These are phyloP conservation scores for Syzygium grande DNA, from an alignment of 345 rosid species.

Conservation along the genomic window DNA sequence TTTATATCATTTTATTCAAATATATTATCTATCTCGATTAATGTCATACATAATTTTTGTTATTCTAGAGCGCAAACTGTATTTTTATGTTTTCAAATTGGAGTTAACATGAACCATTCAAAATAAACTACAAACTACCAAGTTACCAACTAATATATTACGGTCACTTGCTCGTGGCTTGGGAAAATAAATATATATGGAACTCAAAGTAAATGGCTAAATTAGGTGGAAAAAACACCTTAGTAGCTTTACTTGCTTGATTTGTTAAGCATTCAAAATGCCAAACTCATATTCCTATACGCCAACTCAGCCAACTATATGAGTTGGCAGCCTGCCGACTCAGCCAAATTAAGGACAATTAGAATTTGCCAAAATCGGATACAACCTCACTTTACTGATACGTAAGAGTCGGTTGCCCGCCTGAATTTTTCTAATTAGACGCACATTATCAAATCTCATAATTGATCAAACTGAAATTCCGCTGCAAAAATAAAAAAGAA, in stretches of 20 bases:
- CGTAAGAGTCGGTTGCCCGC: neutral
- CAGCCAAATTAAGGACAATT: neutral
- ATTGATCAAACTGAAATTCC: neutral
- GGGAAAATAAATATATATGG: neutral
- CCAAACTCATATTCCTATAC: neutral
- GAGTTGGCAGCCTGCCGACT: neutral
- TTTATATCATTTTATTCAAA: neutral
- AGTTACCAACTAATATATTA: neutral
- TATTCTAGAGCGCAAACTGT: neutral
- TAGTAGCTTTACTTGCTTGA: neutral
- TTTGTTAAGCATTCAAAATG: neutral
- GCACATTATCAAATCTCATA: neutral
- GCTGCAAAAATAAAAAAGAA: accelerated
- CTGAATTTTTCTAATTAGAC: neutral
- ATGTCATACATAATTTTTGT: neutral
- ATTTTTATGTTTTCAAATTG: neutral
- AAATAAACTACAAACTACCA: too few relatives aligned
- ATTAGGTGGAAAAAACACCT: neutral
- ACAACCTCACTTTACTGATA: neutral
- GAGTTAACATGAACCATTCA: neutral
- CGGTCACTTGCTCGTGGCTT: neutral
- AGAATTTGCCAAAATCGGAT: neutral
- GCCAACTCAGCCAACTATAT: neutral
- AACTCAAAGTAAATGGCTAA: neutral
- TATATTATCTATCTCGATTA: neutral